These are phyloP conservation scores for Coemansia javaensis DNA, from an alignment of 192 early-diverging fungal species.

Conservation along the genomic window DNA sequence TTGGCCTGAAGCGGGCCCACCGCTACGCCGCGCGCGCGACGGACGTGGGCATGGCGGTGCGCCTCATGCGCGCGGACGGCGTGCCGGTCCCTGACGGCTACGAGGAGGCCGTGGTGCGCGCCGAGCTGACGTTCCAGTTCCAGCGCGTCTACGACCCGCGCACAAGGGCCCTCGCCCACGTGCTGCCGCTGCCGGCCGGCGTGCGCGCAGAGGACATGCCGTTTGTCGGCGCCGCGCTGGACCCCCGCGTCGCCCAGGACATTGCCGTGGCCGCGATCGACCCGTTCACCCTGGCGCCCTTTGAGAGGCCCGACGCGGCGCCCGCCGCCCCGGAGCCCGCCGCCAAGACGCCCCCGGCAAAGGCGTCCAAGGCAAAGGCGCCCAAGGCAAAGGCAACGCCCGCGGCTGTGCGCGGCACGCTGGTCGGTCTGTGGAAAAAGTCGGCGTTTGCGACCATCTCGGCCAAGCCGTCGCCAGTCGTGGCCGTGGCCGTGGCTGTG, in stretches of 20 bases:
- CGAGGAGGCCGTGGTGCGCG: conserved; percentile 59
- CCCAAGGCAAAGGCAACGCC: background rate
- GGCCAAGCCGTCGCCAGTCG: background rate
- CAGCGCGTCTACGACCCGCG: conserved; percentile 84
- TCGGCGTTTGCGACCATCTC: conserved; percentile 11
- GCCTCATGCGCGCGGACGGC: conserved; percentile 50
- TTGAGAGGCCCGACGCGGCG: conserved; percentile 8
- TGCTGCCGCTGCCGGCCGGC: conserved; percentile 53
- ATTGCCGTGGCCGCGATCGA: conserved; percentile 62
- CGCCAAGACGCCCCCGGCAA: conserved; percentile 1
- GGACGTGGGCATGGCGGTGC: conserved; percentile 56
- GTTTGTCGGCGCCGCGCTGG: conserved; percentile 58
- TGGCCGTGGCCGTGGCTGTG: background rate
- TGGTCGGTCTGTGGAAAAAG: conserved; percentile 12
- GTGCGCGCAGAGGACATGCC: conserved; percentile 34
- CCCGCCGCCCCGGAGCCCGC: background rate
- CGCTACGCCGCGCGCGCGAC: conserved; percentile 51
- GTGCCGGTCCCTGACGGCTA: conserved; percentile 62
- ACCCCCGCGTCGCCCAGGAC: conserved; percentile 47
- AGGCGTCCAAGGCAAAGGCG: conserved; percentile 1
- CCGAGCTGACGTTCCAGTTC: conserved; percentile 84
- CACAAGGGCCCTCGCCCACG: conserved; percentile 47
- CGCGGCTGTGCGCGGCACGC: background rate
- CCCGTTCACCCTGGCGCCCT: conserved; percentile 56
- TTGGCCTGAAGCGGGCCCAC: conserved; percentile 82